These are phyloP conservation scores for Psilocybe azurescens DNA, from an alignment of 768 basidiomycete species.

Conservation along the genomic window DNA sequence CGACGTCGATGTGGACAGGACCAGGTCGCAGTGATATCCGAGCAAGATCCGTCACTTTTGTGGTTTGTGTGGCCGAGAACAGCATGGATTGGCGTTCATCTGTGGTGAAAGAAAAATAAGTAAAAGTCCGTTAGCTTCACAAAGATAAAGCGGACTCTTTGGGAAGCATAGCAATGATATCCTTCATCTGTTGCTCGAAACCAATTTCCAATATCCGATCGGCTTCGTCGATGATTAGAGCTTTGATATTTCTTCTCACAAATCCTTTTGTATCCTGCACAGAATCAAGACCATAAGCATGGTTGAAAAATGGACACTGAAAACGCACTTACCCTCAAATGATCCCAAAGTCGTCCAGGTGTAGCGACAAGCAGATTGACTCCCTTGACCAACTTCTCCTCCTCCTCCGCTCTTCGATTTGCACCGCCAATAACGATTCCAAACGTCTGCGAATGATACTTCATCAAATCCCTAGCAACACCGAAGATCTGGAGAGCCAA, in stretches of 20 bases:
- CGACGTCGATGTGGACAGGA: too few species aligned
- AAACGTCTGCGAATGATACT: conserved; percentile 93
- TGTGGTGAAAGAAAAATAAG: too few species aligned
- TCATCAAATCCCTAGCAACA: conserved; percentile 96
- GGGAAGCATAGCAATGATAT: conserved; percentile 90
- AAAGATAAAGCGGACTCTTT: conserved; percentile 91
- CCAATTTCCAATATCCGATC: conserved; percentile 97
- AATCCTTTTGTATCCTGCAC: conserved; percentile 96
- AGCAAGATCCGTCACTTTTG: too few species aligned
- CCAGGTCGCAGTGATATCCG: too few species aligned
- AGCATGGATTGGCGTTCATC: too few species aligned
- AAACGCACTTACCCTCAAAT: conserved; percentile 75
- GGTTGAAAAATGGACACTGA: neutral
- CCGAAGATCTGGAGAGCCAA: conserved; percentile 98
- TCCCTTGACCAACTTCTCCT: conserved; percentile 93
- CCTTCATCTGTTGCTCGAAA: conserved; percentile 99
- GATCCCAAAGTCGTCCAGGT: conserved; percentile 93
- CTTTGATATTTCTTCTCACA: conserved; percentile 93
- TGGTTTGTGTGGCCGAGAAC: too few species aligned
- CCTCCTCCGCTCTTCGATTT: conserved; percentile 91
- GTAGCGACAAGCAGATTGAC: conserved; percentile 97
- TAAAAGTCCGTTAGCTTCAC: too few species aligned
- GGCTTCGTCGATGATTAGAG: conserved; percentile 96
- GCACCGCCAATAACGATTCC: conserved; percentile 99
- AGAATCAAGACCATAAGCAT: neutral